phyloP scores from a whole-genome alignment of 2,329 filamentous ascomycete genomes.

The Cordyceps cicadae region DNA sequence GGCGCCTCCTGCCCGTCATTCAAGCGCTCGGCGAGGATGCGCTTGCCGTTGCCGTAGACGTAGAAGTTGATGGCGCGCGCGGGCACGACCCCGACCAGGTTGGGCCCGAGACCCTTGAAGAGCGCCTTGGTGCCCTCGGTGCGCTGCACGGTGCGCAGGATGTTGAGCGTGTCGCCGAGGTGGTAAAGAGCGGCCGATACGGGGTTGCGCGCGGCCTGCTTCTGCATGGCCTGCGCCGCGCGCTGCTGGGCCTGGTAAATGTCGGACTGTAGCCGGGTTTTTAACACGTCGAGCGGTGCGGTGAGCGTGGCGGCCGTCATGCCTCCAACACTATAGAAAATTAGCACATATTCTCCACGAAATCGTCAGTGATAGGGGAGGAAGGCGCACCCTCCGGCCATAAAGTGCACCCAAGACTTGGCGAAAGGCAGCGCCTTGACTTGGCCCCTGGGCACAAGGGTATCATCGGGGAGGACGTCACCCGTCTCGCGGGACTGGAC shows the following conservation, averaged over 20 bases:
- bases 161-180: slow-evolving; percentile 77
- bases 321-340: slow-evolving; percentile 59
- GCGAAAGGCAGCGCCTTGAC: slow-evolving; percentile 43
- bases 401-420: slow-evolving; percentile 86
- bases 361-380: not conserved
- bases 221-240: slow-evolving; percentile 53
- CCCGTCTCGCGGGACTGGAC: slow-evolving; percentile 56
- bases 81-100: slow-evolving; percentile 81
- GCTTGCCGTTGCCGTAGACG: slow-evolving; percentile 86
- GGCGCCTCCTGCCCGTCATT: slow-evolving; percentile 62
- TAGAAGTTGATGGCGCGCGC: slow-evolving; percentile 90
- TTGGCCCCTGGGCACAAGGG: slow-evolving; percentile 21
- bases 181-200: slow-evolving; percentile 62
- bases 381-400: slow-evolving; percentile 71
- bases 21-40: slow-evolving; percentile 65
- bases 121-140: slow-evolving; percentile 78
- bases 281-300: slow-evolving; percentile 85
- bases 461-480: slow-evolving; percentile 40
- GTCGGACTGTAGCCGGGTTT: slow-evolving; percentile 87
- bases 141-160: slow-evolving; percentile 70
- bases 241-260: slow-evolving; percentile 83
- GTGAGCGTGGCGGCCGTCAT: slow-evolving; percentile 92
- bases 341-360: not conserved
- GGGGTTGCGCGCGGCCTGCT: slow-evolving; percentile 51
- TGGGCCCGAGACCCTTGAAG: slow-evolving; percentile 89